Conservation (phyloP, 1,284 basidiomycete genomes). For the Golubevia pallescens region DNA sequence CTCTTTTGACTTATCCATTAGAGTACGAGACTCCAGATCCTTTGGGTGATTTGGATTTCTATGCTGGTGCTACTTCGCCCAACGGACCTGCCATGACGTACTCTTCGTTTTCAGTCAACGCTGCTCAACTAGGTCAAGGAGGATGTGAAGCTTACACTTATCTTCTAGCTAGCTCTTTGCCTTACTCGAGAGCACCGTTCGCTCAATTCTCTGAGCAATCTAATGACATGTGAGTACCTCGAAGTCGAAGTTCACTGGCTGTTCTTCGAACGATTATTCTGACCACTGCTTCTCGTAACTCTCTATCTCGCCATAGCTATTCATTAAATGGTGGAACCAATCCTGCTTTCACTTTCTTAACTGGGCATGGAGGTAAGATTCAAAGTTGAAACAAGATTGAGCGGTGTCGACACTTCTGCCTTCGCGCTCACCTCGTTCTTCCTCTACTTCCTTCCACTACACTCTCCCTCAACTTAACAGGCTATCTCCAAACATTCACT, state of each 20-base stretch:
- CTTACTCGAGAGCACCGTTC: conserved; percentile 39
- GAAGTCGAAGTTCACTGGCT: too few relatives aligned
- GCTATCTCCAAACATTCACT: conserved; percentile 27
- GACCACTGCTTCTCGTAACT: too few relatives aligned
- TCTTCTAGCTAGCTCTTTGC: conserved; percentile 26
- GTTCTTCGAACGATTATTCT: too few relatives aligned
- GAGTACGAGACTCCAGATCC: conserved; percentile 22
- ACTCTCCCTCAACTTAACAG: conserved; percentile 2
- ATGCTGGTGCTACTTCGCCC: conserved; percentile 21
- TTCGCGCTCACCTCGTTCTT: background rate
- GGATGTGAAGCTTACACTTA: conserved; percentile 45
- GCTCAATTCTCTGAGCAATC: conserved; percentile 48
- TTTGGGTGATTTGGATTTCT: conserved; percentile 32
- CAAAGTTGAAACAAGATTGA: conserved; percentile 12
- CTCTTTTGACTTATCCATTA: conserved; percentile 44
- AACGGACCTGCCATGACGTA: conserved; percentile 50
- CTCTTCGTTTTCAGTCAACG: conserved; percentile 33
- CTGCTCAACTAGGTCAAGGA: conserved; percentile 20
- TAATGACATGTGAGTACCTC: conserved; percentile 19
- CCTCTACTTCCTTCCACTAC: background rate
- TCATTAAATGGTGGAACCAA: conserved; percentile 28
- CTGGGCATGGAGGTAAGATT: conserved; percentile 36
- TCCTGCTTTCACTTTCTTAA: conserved; percentile 49
- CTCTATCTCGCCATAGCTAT: too few relatives aligned
- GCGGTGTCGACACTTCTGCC: conserved; percentile 7